Base-by-base conservation (phyloP, 345 rosid genomes). In the Citrus hindsii region DNA sequence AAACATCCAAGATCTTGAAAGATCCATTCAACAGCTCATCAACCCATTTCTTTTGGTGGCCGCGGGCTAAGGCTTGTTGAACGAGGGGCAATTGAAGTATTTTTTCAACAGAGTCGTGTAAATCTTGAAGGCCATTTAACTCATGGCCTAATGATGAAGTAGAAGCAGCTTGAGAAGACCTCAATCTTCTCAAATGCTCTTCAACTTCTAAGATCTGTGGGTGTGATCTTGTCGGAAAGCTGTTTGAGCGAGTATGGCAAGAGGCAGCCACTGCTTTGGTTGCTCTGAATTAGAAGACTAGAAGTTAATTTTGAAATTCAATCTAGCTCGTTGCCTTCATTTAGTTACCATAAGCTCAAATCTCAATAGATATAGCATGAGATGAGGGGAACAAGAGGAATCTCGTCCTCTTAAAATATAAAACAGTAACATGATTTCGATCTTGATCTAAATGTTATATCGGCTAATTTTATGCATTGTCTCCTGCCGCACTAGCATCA, bases 141-240 rank as follows among this genome's bases (percentile, higher is more conserved):
- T 78, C 76, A 1, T 56, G 82, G 32, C 74, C 24, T 5, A 73
- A 35, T 37, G 66, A 73, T 14, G 72, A 9, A n/a, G 76, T 59
- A 37, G 64, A 55, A 55, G 67, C 32, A n/a, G 14, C 76, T 73
- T 59, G 32, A 12, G 55, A 35, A 59, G 67, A 24, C 28, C 46
- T 77, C 6, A 59, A 27, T 58, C 42, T 40, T 40, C 46, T 40
- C 46, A 40, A 58, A 2, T 86, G 84, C 71, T 84, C 86, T 42
- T 86, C 76, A 9, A 88, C 42, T 64, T 84, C 62, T 32, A 90
- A 78, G 8, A 59, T 67, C 28, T 84, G 58, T 37, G 88, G 88
- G 73, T 40, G 46, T 40, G 46, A 40, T 40, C 12, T 9, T 40
- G 46, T 40, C 6, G 13, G 46, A 9, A 40, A 40, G 46, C 46